Base-by-base conservation (phyloP, 176 grass and related monocot species). In the Aegilops umbellulata region DNA sequence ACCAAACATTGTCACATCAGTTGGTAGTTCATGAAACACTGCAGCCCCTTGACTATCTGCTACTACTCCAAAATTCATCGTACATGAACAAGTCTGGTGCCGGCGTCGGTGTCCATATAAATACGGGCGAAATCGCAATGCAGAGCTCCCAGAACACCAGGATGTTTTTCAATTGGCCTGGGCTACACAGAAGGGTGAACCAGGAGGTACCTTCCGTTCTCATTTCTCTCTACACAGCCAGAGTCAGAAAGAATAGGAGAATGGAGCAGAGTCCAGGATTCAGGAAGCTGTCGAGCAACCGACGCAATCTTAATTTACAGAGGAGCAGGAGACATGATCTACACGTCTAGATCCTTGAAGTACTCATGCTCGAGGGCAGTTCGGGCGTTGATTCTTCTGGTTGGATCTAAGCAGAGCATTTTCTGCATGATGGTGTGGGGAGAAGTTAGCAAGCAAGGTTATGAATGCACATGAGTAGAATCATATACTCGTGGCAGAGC, bases 381-480 rank as follows among this genome's bases (percentile, higher is more conserved):
- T 14, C 80, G 88, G 68, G 94, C 94, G 0, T 64, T 86, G 86
- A 95, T 95, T 53, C 94, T 95, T 84, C 69, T 89, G 86, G 71
- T 95, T 44, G 94, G 94, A 49, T 95, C 91, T 58, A 95, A 88
- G 6, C 84, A 65, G 17, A 95, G 89, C 94, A 95, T 95, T 93
- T 81, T 95, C 94, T 95, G 88, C 89, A 85, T 17, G 15, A 55
- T 0, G 22, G 61, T 11, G 6, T 10, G 36, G 24, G 44, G 31
- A 71, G 14, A 47, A 46, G 30, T 85, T 17, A 88, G 76, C 19
- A 25, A 77, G 27, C 19, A 26, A 77, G 27, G 38, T 10, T 76
- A 32, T 51, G 47, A 39, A 85, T 51, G 39, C 39, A 32, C 8
- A 7, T 15, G 4, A 19, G 63, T 61, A 77, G 8, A 61, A 53